Evolutionary conservation across 371 early-diverging fungal species (phyloP), one percentile per base, ranked within the genome.

Genomic region (Mortierella sp.): DNA sequence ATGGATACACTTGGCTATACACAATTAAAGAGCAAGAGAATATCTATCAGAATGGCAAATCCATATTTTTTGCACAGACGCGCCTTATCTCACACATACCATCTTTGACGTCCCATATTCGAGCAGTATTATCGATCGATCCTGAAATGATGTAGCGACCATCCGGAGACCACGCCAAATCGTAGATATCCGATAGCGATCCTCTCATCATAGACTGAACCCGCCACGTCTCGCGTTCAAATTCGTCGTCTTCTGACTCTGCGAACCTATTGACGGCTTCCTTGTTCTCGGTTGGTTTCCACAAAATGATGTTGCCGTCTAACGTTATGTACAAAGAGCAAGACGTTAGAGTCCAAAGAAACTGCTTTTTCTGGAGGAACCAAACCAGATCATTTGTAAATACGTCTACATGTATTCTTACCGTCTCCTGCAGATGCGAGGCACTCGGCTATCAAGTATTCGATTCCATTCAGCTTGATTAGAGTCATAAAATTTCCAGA

Each of bases 81-180:
- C n/a, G n/a, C n/a, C n/a, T n/a, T n/a, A n/a, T n/a, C n/a, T n/a
- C n/a, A 19, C 12, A 56, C 85, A 71, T 84, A 92, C 94, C 84
- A 55, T 88, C 88, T 43, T 79, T 70, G 21, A 92, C 85, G 79
- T 93, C 88, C 95, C 96, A 99, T 30, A 99, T 89, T 53, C 94
- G 83, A 19, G 94, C 92, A 6, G 95, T 93, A 62, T 95, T 94
- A 71, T 99, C 99, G 50, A 96, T 91, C 4, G 94, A 93, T 44
- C 92, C 99, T 30, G 96, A 92, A 17, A 94, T 87, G 19, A 99
- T 86, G 59, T 88, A 92, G 30, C 84, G 79, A 26, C 94, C 97
- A 79, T 93, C 90, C 0, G 98, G 95, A 15, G 97, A 97, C 95
- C 99, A 98, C 12, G 95, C 94, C 50, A 99, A 64, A 72, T 97